Conservation (phyloP, 768 basidiomycete genomes). For the Boletus tylopilopsis region DNA sequence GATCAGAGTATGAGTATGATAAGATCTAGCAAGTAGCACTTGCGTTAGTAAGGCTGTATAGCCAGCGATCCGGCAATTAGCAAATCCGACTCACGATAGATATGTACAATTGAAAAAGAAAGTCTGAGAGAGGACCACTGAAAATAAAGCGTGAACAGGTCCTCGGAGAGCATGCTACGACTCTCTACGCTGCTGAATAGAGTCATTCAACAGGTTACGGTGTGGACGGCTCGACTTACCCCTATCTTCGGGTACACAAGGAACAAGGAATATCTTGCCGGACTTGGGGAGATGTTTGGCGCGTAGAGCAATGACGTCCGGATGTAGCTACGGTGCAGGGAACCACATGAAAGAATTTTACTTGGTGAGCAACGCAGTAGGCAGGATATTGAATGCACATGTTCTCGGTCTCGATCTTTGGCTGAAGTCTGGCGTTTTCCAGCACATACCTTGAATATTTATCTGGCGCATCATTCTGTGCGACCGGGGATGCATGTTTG, state of each 20-base stretch:
- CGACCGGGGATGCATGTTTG: neutral
- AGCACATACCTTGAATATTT: slow-evolving; percentile 19
- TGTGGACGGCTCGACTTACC: neutral
- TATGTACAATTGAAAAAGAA: neutral
- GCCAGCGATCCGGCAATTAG: neutral
- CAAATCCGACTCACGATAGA: slow-evolving; percentile 1
- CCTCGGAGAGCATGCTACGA: neutral
- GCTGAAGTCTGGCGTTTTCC: slow-evolving; percentile 4
- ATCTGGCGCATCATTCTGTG: slow-evolving; percentile 9
- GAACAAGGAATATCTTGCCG: slow-evolving; percentile 5
- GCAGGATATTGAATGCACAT: slow-evolving; percentile 14
- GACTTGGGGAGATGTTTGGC: rapidly evolving
- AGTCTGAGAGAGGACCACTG: neutral
- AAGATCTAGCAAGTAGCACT: neutral
- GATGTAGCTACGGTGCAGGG: neutral
- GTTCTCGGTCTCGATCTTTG: slow-evolving; percentile 6
- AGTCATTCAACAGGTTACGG: neutral
- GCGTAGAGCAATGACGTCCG: neutral
- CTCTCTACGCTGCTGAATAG: neutral
- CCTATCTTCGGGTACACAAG: slow-evolving; percentile 2
- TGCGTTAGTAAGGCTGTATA: neutral
- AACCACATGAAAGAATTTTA: neutral
- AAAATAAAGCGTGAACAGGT: neutral
- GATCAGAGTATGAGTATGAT: neutral
- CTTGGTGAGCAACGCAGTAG: slow-evolving; percentile 5